Conservation (phyloP, 2,329 filamentous ascomycete species). For the Alternaria gansuensis region DNA sequence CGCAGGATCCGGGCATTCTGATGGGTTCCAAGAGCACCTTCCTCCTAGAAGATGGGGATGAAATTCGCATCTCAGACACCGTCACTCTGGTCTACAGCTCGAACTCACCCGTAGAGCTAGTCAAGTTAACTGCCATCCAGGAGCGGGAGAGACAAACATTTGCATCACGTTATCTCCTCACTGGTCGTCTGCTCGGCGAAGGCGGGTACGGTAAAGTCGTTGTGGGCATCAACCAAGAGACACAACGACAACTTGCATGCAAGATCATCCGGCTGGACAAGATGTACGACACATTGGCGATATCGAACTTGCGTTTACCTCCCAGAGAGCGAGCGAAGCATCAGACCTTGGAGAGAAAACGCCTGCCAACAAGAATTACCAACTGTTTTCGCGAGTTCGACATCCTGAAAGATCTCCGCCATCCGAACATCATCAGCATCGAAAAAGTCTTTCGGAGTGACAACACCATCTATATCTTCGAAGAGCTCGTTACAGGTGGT, state of each 20-base stretch:
- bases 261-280: constrained; percentile 67
- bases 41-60: constrained; percentile 57
- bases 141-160: constrained; percentile 57
- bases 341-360: constrained; percentile 18
- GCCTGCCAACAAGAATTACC: constrained; percentile 37
- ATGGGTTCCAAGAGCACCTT: constrained; percentile 50
- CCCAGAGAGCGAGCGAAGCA: constrained; percentile 11
- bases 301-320: constrained; percentile 19
- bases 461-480: constrained; percentile 67
- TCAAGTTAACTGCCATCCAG: constrained; percentile 35
- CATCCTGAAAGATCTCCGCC: constrained; percentile 62
- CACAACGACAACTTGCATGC: constrained; percentile 71
- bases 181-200: constrained; percentile 61
- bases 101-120: constrained; percentile 11
- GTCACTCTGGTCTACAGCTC: constrained; percentile 44
- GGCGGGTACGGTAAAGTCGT: constrained; percentile 65
- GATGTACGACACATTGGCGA: constrained; percentile 23
- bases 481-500: constrained; percentile 67
- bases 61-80: constrained; percentile 47
- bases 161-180: constrained; percentile 59
- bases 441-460: constrained; percentile 65
- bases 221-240: constrained; percentile 62
- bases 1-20: constrained; percentile 38
- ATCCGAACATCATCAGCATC: constrained; percentile 68
- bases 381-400: constrained; percentile 55